Evolutionary conservation across 306 rosid species (phyloP).

Genomic region (Notholithocarpus densiflorus): DNA sequence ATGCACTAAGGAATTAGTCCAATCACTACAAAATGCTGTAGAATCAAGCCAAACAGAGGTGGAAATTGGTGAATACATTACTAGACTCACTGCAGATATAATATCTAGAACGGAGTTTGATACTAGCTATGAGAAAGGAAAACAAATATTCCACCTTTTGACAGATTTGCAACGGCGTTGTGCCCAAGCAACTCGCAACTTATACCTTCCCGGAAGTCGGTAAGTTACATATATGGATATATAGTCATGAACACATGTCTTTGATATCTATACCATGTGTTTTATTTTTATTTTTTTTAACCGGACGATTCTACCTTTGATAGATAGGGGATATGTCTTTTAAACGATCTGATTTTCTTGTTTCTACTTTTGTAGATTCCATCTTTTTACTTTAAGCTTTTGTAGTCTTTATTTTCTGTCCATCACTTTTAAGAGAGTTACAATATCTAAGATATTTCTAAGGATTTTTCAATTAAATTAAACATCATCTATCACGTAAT

Average conservation of each 20-base stretch:
- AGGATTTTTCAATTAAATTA: too few species aligned
- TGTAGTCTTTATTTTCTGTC: too few species aligned
- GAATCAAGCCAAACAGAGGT: constrained; percentile 50
- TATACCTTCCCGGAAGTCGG: constrained; percentile 95
- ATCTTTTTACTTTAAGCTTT: neutral
- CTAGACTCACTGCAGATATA: constrained; percentile 77
- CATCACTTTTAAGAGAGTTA: too few species aligned
- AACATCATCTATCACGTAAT: too few species aligned
- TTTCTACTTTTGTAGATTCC: neutral
- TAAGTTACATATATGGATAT: neutral
- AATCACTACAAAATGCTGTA: constrained; percentile 46
- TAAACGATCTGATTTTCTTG: constrained; percentile 4
- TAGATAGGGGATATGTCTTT: neutral
- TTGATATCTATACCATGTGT: neutral
- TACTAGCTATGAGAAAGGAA: constrained; percentile 66
- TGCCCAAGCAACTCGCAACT: constrained; percentile 82
- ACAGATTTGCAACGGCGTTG: constrained; percentile 58
- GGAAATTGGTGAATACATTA: constrained; percentile 73
- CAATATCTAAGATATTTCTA: too few species aligned
- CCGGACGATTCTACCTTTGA: neutral
- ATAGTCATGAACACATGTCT: neutral
- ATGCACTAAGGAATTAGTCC: constrained; percentile 76
- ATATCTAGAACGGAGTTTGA: constrained; percentile 85
- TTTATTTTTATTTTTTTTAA: neutral
- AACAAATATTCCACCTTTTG: constrained; percentile 70